Base-by-base conservation (phyloP, 495 filamentous ascomycete genomes). In the Penicillium coprophilum region DNA sequence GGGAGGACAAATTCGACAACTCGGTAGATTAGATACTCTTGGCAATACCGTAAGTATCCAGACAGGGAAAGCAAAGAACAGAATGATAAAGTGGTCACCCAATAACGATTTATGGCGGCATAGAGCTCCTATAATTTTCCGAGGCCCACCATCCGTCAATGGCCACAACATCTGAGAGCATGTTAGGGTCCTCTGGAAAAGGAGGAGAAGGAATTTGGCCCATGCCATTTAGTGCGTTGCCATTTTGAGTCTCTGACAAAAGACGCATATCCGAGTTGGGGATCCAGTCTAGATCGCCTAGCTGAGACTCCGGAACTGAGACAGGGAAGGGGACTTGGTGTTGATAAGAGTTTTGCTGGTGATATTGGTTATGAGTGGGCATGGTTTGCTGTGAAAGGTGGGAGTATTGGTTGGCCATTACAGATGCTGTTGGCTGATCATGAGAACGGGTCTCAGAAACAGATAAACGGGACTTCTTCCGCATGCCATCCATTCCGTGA, bases 111-210 rank as follows among this genome's bases (percentile, higher is more conserved):
- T 47, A 47, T 19, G 45, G 45, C 5, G 44, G 27, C 28, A 47
- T 47, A 31, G 45, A 47, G 6, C 24, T 19, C 17, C 45, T 19
- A 32, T 47, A 31, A 10, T 32, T 30, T 6, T 47, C 45, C 9
- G 70, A 67, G 28, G 66, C 67, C 75, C 75, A 77, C 75, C 75
- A 78, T 1, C 67, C 60, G 32, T 74, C 72, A 15, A 76, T 67
- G 60, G 73, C 72, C 2, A 57, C 67, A 7, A 78, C 50, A 59
- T 59, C 73, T 4, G 74, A 68, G 12, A 69, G 53, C 56, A 75
- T 64, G 30, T 39, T 57, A 2, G 63, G 44, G 15, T 65, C 67
- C 24, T 66, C 68, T 0, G 53, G 53, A 38, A 70, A 72, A 27
- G 70, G 52, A 15, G 60, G 54, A 8, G 53, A 50, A 23, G 61